Conservation (phyloP, 331 rosid species). For the Pyracantha coccinea region DNA sequence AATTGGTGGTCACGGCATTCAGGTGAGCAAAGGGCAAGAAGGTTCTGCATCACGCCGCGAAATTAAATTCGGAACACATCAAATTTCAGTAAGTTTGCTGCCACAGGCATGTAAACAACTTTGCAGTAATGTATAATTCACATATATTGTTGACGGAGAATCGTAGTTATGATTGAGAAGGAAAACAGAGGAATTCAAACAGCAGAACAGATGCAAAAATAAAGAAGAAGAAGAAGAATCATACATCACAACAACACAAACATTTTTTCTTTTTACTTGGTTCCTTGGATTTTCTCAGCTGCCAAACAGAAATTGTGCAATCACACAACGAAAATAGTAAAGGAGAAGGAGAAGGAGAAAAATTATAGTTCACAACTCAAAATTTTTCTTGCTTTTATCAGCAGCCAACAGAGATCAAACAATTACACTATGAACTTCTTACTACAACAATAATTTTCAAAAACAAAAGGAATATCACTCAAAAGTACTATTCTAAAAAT, state of each 20-base stretch:
- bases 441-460: neutral
- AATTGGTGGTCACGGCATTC: constrained; percentile 8
- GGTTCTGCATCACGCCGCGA: neutral
- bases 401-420: neutral
- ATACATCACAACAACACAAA: neutral
- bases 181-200: neutral
- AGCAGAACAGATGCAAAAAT: neutral
- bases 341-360: neutral
- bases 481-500: too few relatives aligned
- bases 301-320: neutral
- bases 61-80: neutral
- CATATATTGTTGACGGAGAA: neutral
- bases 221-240: neutral
- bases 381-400: neutral
- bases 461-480: neutral
- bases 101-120: neutral
- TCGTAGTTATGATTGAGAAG: neutral
- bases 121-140: neutral
- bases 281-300: neutral
- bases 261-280: neutral
- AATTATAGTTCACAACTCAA: neutral
- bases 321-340: neutral
- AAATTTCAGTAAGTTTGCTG: neutral
- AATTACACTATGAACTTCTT: neutral
- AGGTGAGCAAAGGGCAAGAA: constrained; percentile 4